phyloP scores from a whole-genome alignment of 768 basidiomycete genomes.

The Leccinum ochraceum region DNA sequence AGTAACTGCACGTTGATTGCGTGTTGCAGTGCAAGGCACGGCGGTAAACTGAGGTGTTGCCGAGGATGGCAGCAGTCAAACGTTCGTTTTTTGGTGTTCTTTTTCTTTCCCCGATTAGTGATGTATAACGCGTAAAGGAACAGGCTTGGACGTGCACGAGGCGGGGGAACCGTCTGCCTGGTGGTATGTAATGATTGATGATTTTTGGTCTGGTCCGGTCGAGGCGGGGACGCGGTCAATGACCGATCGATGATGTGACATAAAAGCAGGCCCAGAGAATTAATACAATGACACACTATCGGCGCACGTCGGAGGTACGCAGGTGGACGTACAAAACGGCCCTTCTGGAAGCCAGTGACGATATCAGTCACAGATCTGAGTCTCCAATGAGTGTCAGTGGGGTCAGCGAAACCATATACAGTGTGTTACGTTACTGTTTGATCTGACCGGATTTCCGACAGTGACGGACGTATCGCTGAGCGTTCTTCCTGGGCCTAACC shows the following conservation, averaged over 20 bases:
- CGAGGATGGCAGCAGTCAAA: not conserved
- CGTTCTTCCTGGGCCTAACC: not conserved
- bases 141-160: not conserved
- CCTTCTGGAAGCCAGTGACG: not conserved
- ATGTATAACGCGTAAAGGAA: not conserved
- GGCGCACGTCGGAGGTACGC: slow-evolving; percentile 5
- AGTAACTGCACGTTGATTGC: not conserved
- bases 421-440: not conserved
- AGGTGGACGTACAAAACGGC: not conserved
- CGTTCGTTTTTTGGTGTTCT: not conserved
- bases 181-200: not conserved
- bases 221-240: not conserved
- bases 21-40: not conserved
- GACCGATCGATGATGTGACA: not conserved
- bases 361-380: not conserved
- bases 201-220: not conserved
- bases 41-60: not conserved
- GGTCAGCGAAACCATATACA: not conserved
- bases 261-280: not conserved
- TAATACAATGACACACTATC: not conserved
- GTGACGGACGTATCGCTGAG: not conserved
- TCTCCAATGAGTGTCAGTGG: not conserved
- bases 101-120: not conserved
- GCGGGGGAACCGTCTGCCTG: not conserved
- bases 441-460: not conserved